Percentiles rank a stretch among this genome's conserved stretches.
Evolutionary conservation across 495 filamentous ascomycete genomes (phyloP).

Genomic region (Penicillium ucsense): DNA sequence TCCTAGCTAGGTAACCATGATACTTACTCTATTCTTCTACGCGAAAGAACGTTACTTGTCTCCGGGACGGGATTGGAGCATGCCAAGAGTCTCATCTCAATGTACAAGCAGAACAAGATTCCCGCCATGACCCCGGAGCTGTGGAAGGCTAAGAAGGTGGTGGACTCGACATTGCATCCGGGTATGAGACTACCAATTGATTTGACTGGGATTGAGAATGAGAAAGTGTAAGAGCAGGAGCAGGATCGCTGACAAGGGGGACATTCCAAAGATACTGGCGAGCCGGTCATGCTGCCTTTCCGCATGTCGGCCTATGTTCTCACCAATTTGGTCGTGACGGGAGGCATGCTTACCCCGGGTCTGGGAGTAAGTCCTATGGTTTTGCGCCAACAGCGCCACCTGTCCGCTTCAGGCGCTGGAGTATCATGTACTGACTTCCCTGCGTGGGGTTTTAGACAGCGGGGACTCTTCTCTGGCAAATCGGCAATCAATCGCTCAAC

Average conservation of each 20-base stretch:
- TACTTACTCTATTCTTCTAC: background rate
- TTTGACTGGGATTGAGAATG: too few species aligned
- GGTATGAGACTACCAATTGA: slow-evolving; percentile 37
- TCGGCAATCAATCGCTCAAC: slow-evolving; percentile 94
- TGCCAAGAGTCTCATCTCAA: slow-evolving; percentile 65
- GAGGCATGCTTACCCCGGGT: slow-evolving; percentile 90
- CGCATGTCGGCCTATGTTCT: slow-evolving; percentile 95
- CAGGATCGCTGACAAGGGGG: slow-evolving; percentile 1
- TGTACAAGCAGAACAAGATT: slow-evolving; percentile 73
- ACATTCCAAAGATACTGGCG: slow-evolving; percentile 61
- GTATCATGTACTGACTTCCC: too few species aligned
- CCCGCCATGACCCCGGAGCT: slow-evolving; percentile 76
- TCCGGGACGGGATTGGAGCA: slow-evolving; percentile 65
- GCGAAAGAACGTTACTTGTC: slow-evolving; percentile 65
- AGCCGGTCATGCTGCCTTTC: slow-evolving; percentile 87
- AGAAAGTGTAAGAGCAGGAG: too few species aligned
- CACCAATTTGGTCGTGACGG: slow-evolving; percentile 92
- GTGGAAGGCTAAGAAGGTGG: slow-evolving; percentile 92
- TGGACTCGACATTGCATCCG: slow-evolving; percentile 92
- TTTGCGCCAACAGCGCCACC: too few species aligned
- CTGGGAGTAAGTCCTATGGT: slow-evolving; percentile 11
- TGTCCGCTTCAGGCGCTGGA: too few species aligned
- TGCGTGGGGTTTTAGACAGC: slow-evolving; percentile 45
- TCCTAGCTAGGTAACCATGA: too few species aligned
- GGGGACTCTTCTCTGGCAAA: slow-evolving; percentile 89